phyloP scores from a whole-genome alignment of 169 alveolate species.

The Cardiosporidium cionae region DNA sequence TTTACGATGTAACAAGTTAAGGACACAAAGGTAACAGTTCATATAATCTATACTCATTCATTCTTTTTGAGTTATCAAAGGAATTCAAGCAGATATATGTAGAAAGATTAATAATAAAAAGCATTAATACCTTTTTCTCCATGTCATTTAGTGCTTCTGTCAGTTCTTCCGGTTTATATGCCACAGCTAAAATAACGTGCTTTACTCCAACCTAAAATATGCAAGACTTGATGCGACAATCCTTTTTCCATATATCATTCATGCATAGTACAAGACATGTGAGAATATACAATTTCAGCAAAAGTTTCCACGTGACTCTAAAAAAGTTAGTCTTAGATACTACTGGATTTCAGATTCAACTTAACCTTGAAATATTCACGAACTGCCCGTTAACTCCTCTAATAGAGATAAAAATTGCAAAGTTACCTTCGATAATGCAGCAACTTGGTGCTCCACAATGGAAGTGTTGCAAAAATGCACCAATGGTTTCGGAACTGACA shows the following conservation, averaged over 20 bases:
- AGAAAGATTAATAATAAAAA: too few species aligned
- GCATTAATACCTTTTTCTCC: slow-evolving; percentile 49
- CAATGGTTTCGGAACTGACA: slow-evolving; percentile 91
- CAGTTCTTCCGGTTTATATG: slow-evolving; percentile 69
- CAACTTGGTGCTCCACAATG: slow-evolving; percentile 76
- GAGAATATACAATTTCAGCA: neutral
- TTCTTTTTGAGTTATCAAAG: too few species aligned
- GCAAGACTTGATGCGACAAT: too few species aligned
- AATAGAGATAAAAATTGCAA: too few species aligned
- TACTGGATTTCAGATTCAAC: neutral
- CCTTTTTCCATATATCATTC: too few species aligned
- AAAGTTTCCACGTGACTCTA: neutral
- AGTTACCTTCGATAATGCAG: slow-evolving; percentile 40
- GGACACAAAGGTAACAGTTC: too few species aligned
- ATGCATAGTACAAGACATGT: neutral
- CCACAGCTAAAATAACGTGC: slow-evolving; percentile 75
- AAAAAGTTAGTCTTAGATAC: neutral
- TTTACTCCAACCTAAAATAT: slow-evolving; percentile 16
- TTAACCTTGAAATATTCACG: neutral
- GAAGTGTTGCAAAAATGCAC: slow-evolving; percentile 92
- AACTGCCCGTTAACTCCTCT: too few species aligned
- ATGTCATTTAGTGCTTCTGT: slow-evolving; percentile 54
- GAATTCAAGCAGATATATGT: too few species aligned
- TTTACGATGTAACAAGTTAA: too few species aligned
- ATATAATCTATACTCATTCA: too few species aligned